A percentile compares a stretch with the other conserved stretches of the same genome.
These are phyloP conservation scores for Cytospora chrysosperma DNA, from an alignment of 2,329 filamentous ascomycete species.

Conservation along the genomic window DNA sequence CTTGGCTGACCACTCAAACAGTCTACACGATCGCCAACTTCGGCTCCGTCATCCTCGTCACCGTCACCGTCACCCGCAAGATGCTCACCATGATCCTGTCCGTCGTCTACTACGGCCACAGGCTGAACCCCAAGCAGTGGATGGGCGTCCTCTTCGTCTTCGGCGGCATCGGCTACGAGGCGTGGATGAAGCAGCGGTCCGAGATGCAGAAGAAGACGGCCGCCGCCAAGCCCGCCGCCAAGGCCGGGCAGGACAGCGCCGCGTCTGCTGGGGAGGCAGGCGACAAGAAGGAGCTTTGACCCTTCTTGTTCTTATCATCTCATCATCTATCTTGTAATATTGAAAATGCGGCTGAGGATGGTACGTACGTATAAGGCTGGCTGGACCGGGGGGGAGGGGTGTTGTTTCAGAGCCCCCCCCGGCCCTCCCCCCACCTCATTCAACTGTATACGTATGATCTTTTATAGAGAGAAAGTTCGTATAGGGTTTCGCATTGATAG, in stretches of 20 bases:
- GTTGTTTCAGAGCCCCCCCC: too few species aligned
- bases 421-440: too few species aligned
- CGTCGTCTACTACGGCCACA: slow-evolving; percentile 91
- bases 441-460: too few species aligned
- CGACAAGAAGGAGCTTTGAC: not conserved
- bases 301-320: too few species aligned
- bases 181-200: slow-evolving; percentile 74
- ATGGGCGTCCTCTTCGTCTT: slow-evolving; percentile 90
- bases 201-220: slow-evolving; percentile 84
- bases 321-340: too few species aligned
- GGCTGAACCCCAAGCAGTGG: slow-evolving; percentile 86
- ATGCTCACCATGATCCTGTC: slow-evolving; percentile 99
- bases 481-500: not conserved
- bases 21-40: slow-evolving; percentile 92
- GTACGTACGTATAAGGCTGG: not conserved
- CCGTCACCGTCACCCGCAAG: slow-evolving; percentile 95
- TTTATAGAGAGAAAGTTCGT: not conserved
- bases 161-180: slow-evolving; percentile 91
- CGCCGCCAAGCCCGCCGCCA: slow-evolving; percentile 48
- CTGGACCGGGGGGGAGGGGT: not conserved
- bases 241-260: slow-evolving; percentile 53
- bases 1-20: slow-evolving; percentile 31
- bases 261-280: slow-evolving; percentile 45
- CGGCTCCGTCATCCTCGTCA: slow-evolving; percentile 87
- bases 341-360: too few species aligned